Percentiles rank a stretch among this genome's conserved stretches.
These are phyloP conservation scores for Secale cereale DNA, from an alignment of 176 grass and related monocot genomes.

Conservation along the genomic window DNA sequence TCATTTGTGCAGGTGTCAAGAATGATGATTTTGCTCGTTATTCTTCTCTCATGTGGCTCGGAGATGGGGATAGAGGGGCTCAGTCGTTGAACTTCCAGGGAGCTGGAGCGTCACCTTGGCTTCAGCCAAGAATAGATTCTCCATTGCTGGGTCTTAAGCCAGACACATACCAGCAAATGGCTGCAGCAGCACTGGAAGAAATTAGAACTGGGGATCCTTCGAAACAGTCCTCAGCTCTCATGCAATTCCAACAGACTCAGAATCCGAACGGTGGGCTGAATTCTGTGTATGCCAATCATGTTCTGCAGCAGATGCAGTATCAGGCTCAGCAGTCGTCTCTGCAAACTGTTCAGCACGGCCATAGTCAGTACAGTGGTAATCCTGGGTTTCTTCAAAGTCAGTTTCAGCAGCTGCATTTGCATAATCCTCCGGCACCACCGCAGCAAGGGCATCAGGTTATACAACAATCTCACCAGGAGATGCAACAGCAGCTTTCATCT, in stretches of 20 bases:
- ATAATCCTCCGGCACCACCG: slow-evolving; percentile 6
- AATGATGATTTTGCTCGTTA: slow-evolving; percentile 63
- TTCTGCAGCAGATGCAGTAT: slow-evolving; percentile 71
- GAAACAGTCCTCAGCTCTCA: slow-evolving; percentile 51
- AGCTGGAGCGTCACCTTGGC: slow-evolving; percentile 66
- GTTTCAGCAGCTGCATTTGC: slow-evolving; percentile 49
- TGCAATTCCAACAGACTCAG: slow-evolving; percentile 66
- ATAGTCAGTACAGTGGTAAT: slow-evolving; percentile 38
- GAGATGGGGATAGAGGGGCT: slow-evolving; percentile 54
- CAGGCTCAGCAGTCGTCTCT: slow-evolving; percentile 60
- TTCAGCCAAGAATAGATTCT: slow-evolving; percentile 60
- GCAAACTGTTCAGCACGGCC: slow-evolving; percentile 56
- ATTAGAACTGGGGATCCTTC: slow-evolving; percentile 66
- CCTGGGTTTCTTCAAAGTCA: slow-evolving; percentile 62
- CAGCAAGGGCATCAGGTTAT: slow-evolving; percentile 36
- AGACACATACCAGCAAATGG: slow-evolving; percentile 89
- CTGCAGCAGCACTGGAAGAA: slow-evolving; percentile 79
- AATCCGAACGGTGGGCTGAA: slow-evolving; percentile 51
- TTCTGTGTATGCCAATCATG: slow-evolving; percentile 53
- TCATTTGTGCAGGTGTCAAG: slow-evolving; percentile 47
- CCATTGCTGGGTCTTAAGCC: slow-evolving; percentile 60
- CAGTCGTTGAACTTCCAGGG: slow-evolving; percentile 86
- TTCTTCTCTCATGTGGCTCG: slow-evolving; percentile 77
- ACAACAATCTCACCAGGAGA: slow-evolving; percentile 39
- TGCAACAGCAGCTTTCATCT: slow-evolving; percentile 46